Evolutionary conservation across 139 green algal species (phyloP), one percentile per base, ranked within the genome.

Genomic region (Chlorella sp.): DNA sequence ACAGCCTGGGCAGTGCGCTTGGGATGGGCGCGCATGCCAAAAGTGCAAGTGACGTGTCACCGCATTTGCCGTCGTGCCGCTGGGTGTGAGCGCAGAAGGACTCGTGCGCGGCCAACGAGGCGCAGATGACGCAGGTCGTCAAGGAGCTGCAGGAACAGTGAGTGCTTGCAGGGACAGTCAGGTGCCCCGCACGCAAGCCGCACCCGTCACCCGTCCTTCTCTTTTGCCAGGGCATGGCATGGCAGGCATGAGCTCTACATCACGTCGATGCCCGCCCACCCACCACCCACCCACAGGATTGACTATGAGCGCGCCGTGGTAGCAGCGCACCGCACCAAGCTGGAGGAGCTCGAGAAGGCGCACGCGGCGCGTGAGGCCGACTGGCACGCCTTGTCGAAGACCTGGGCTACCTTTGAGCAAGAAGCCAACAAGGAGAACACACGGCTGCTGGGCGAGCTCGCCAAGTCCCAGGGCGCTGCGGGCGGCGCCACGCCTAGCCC

Each of bases 391-490:
- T 34, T 75, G 59, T 34, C 70, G 2, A 33, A 51, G 14, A 67
- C 36, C 5, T 75, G 70, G 70, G 60, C 5, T 1, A 75, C 68
- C 14, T 75, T 55, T 60, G 70, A 75, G 32, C 32, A 59, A 30
- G 70, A 75, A 24, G 55, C 70, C 32, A 32, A 49, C 10, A 29
- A 26, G 26, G 70, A 75, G 55, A 75, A 75, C 55, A 30, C 63
- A 2, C 20, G 63, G 63, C 20, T 69, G 63, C 24, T 69, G 31
- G 33, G 14, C 6, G 63, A 69, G 63, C 63, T 69, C 14, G 31
- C 63, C 63, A 49, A 69, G 32, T 27, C 14, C 31, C 63, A 69
- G 63, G 31, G 27, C 31, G 20, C 2, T 4, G 24, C 27, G 17
- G 31, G 31, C 63, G 5, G 14, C 63, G 31, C 31, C 5, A 3